A percentile compares a stretch with the other conserved stretches of the same genome.
Conservation (phyloP, 2,329 filamentous ascomycete genomes). For the Pseudocercospora pini-densiflorae region DNA sequence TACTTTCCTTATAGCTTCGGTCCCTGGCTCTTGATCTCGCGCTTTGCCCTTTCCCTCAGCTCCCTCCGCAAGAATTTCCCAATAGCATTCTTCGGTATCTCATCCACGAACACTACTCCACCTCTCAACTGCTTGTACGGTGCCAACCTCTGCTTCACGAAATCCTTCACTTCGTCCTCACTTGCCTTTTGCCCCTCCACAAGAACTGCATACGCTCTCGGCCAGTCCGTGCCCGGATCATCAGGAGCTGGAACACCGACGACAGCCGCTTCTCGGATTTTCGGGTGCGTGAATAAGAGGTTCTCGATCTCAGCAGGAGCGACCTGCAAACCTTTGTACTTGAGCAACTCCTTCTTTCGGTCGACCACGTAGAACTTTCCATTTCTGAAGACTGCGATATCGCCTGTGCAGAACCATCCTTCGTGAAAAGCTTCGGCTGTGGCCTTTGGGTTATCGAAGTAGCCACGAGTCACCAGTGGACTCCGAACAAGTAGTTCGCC, state of each 20-base stretch:
- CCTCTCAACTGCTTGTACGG: constrained; percentile 52
- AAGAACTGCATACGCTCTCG: constrained; percentile 49
- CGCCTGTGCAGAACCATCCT: constrained; percentile 87
- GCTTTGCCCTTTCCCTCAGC: constrained; percentile 47
- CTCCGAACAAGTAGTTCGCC: constrained; percentile 31
- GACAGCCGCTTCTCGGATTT: constrained; percentile 50
- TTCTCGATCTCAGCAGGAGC: constrained; percentile 54
- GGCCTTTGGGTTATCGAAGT: constrained; percentile 72
- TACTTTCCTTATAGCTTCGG: constrained; percentile 38
- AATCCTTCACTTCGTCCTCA: constrained; percentile 44
- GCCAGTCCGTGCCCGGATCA: constrained; percentile 50
- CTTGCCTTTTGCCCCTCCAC: constrained; percentile 39
- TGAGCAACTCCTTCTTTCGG: constrained; percentile 65
- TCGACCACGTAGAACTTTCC: constrained; percentile 93
- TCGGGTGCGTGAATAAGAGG: constrained; percentile 47
- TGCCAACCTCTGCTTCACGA: constrained; percentile 49
- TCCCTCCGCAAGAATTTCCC: constrained; percentile 53
- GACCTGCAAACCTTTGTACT: constrained; percentile 53
- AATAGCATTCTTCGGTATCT: constrained; percentile 52
- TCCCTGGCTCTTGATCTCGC: constrained; percentile 41
- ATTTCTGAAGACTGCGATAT: constrained; percentile 76
- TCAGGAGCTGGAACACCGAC: constrained; percentile 51
- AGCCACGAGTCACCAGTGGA: constrained; percentile 62
- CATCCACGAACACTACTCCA: constrained; percentile 49
- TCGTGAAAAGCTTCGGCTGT: constrained; percentile 73